A percentile compares a stretch with the other conserved stretches of the same genome.
These are phyloP conservation scores for Sungouiozyma ichnusensis DNA, from an alignment of 805 yeast genomes.

Conservation along the genomic window DNA sequence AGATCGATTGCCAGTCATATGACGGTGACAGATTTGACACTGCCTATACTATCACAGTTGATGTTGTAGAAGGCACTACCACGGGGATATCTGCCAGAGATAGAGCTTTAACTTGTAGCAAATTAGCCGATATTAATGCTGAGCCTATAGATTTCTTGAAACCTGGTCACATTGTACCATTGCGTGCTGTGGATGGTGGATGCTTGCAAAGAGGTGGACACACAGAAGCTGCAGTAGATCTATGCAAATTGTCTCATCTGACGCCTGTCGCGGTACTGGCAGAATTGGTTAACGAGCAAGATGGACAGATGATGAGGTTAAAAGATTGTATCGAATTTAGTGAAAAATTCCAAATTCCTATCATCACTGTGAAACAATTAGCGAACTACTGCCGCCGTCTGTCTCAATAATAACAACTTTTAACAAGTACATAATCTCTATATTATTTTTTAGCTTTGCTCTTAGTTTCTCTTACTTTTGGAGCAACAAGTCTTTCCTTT, in stretches of 20 bases:
- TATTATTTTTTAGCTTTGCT: constrained; percentile 1
- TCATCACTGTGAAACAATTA: constrained; percentile 70
- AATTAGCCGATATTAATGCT: constrained; percentile 47
- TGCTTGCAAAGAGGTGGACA: constrained; percentile 81
- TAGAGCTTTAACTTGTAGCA: constrained; percentile 70
- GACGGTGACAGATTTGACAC: constrained; percentile 85
- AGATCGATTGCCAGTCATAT: constrained; percentile 21
- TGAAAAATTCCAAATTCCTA: constrained; percentile 47
- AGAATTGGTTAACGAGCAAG: constrained; percentile 90
- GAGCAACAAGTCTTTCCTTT: constrained; percentile 63
- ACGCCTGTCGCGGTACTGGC: constrained; percentile 87
- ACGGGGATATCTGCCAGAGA: constrained; percentile 96
- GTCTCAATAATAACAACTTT: neutral
- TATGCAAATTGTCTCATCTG: constrained; percentile 65
- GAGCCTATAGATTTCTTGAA: constrained; percentile 60
- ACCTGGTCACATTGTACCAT: constrained; percentile 93
- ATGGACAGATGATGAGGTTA: constrained; percentile 91
- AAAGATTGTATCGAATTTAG: constrained; percentile 74
- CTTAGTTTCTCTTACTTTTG: constrained; percentile 38
- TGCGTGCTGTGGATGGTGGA: constrained; percentile 83
- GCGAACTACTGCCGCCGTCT: constrained; percentile 36
- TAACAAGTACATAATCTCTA: neutral
- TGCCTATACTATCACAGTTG: constrained; percentile 91
- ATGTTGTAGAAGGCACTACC: constrained; percentile 77
- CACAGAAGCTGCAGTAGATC: constrained; percentile 93